Evolutionary conservation across 176 grass and related monocot genomes (phyloP), one percentile per base, ranked within the genome.

Genomic region (Carex cristatella): DNA sequence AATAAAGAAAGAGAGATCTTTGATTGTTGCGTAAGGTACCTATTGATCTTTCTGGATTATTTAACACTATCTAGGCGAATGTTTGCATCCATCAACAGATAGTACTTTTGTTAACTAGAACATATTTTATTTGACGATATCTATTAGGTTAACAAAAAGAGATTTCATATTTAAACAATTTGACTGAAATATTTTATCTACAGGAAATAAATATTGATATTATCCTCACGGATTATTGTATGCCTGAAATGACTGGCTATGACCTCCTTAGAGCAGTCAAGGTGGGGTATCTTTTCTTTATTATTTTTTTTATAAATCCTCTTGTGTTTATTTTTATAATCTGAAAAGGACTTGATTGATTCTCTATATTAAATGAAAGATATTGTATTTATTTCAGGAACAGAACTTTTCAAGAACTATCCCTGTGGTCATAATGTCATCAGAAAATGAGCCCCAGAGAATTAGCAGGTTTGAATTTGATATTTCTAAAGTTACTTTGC

Each of bases 211-310:
- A 90, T 59, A 87, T 99, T 69, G 93, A 99, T 86, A 90, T 99
- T 80, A 90, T 99, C 64, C 93, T 99, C 49, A 99, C 97, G 1
- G 97, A 99, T 83, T 99, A 99, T 56, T 99, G 90, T 84, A 99
- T 99, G 97, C 97, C 97, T 13, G 91, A 94, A 88, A 99, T 99
- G 97, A 94, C 91, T 30, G 97, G 97, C 10, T 96, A 99, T 57
- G 97, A 99, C 72, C 97, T 96, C 1, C 93, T 99, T 78, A 96
- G 89, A 59, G 91, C 87, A 75, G 84, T 99, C 89, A 99, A 99
- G 97, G 97, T 98, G 81, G 1, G 13, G 33, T 53, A 5, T 10
- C 14, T 3, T 14, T 5, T n/a, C 57, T 49, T 70, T 23, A 69
- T 71, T 67, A 57, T n/a, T 12, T 58, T 12, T 58, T 30, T n/a